Evolutionary conservation across 352 stramenopile species (phyloP), one percentile per base, ranked within the genome.

Genomic region (Sclerospora graminicola): DNA sequence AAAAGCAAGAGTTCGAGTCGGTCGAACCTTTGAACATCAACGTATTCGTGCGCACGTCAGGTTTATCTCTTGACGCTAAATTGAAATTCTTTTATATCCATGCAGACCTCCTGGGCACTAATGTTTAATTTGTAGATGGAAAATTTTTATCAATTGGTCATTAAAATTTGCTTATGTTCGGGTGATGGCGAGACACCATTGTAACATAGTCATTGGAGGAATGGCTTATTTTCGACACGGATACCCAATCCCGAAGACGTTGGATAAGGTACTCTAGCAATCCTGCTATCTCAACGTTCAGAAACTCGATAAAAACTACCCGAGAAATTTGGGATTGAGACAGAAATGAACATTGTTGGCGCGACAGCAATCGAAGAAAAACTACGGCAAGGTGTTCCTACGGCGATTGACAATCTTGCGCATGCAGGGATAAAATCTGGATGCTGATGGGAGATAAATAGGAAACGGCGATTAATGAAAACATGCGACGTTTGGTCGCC

Each of bases 261-360:
- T 85, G 66, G 21, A 96, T 87, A 20, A 97, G 53, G 56, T 95
- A 98, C 28, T 82, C 69, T 5, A 98, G 52, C 19, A 98, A 65
- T 0, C 87, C 89, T 1, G 74, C 63, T n/a, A 97, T 63, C 62
- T 98, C 93, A 8, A 97, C 86, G 36, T 77, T 85, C 4, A 89
- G 90, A 63, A 94, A 96, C 37, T 82, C 89, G 87, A 56, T 97
- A 97, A 35, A 97, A 97, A 45, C 81, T 94, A 8, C 93, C 93
- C 1, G 76, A 88, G n/a, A n/a, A n/a, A n/a, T n/a, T n/a, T n/a
- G n/a, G n/a, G n/a, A n/a, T n/a, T n/a, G n/a, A n/a, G n/a, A n/a
- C n/a, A n/a, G n/a, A n/a, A n/a, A n/a, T n/a, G n/a, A n/a, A n/a
- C n/a, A n/a, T n/a, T n/a, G n/a, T n/a, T n/a, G n/a, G n/a, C n/a